Base-by-base conservation (phyloP, 2,329 filamentous ascomycete species). In the Leptographium galeiforme region DNA sequence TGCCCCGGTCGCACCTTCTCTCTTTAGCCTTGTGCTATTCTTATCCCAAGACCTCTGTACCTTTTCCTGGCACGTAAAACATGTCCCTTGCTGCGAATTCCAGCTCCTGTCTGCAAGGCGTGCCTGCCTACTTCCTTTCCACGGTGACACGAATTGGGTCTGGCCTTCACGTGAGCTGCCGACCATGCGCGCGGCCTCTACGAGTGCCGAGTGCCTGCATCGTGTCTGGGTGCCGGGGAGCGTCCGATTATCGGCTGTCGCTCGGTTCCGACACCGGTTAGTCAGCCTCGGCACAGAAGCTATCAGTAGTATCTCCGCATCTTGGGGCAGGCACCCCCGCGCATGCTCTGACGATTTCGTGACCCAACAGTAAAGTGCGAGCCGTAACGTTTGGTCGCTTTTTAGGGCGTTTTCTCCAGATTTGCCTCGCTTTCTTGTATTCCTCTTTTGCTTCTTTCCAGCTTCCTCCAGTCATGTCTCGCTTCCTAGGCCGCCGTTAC, bases 391-490 rank as follows among this genome's bases (percentile, higher is more conserved):
- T n/a, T 18, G 19, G 16, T 45, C 13, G 8, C n/a, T 40, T 38
- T 43, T 30, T 39, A 2, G 6, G 36, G 45, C 43, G 11, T 19
- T 4, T 36, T 32, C 33, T 44, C 41, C 4, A 2, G 34, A 8
- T 36, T 36, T 8, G 8, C 12, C 34, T 36, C 8, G 34, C 34
- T 33, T 46, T 51, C 16, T 25, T 13, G 39, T 11, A 30, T 48
- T 25, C 41, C 44, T 8, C 32, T 34, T 19, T 16, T 18, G 25
- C 33, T 14, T 16, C 34, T 33, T 8, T 16, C n/a, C 34, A 30
- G 10, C 25, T 19, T 3, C 13, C 19, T 25, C 25, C 25, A 25
- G 41, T 13, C 47, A 59, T 59, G 58, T 59, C 58, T 44, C 57
- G 55, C 52, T 43, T 56, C 38, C 36, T 58, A 13, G 51, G 36